Evolutionary conservation across 2,329 filamentous ascomycete species (phyloP), one percentile per base, ranked within the genome.

Genomic region (Lachnellula cervina): DNA sequence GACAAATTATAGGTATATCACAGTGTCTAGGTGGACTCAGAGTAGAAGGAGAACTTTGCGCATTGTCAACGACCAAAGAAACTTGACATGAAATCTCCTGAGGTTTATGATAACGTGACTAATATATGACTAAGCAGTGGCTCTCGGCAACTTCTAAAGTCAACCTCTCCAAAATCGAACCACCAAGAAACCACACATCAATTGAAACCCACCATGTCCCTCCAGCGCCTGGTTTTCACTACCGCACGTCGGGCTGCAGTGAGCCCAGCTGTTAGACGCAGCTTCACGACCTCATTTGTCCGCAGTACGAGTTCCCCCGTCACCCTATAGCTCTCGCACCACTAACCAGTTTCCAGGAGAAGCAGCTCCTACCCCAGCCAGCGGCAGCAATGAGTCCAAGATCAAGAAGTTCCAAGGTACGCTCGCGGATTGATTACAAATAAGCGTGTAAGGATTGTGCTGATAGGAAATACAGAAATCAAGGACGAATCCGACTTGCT

Each of bases 401-500:
- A 62, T 69, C 17, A 69, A 69, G 64, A 69, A 65, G 44, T 68
- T 70, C 55, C 54, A 68, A 56, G 68, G 68, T 68, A 63, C 21
- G 60, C 51, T 14, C 32, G 37, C 25, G 23, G 49, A n/a, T 50
- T 21, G 43, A 49, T 47, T 47, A 59, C 14, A 46, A 23, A 4
- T 17, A 25, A 37, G 34, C 38, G 49, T 38, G 32, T 21, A 25
- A 23, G 42, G 53, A 57, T 63, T 54, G 64, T 60, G 47, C 48
- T 51, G 37, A 56, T 51, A 25, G 23, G 40, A 37, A 21, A 42
- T 21, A 66, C 74, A 99, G 94, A 97, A 69, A 83, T 99, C 78
- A 87, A 87, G 78, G 76, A 72, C 63, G 82, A 88, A 65, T 81
- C 84, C n/a, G 94, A 99, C 75, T 89, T 99, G 58, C 66, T 95